These are phyloP conservation scores for Skeletonema potamos DNA, from an alignment of 108 stramenopile genomes.

Conservation along the genomic window DNA sequence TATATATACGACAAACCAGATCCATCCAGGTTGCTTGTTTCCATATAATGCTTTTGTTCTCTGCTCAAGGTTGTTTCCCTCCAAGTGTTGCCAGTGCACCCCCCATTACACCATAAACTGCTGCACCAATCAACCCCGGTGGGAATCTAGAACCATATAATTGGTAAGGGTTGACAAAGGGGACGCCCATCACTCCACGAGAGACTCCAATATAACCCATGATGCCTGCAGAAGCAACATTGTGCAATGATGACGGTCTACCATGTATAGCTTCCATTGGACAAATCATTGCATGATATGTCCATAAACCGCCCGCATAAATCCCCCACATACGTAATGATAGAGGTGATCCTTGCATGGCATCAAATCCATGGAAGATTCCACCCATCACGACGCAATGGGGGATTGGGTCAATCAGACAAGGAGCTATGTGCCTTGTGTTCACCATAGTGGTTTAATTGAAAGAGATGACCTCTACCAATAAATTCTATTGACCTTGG, in stretches of 20 bases:
- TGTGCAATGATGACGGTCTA: constrained; percentile 48
- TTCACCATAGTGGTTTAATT: background rate
- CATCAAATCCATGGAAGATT: constrained; percentile 32
- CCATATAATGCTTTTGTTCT: background rate
- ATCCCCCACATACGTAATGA: constrained; percentile 18
- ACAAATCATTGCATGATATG: constrained; percentile 60
- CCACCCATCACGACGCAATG: constrained; percentile 23
- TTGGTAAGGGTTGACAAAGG: constrained; percentile 47
- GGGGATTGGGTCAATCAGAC: constrained; percentile 25
- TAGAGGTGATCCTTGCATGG: constrained; percentile 2
- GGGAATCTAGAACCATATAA: constrained; percentile 20
- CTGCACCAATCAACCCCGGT: constrained; percentile 30
- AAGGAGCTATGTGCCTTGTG: constrained; percentile 13
- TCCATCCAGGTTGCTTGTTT: background rate
- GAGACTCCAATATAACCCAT: constrained; percentile 63
- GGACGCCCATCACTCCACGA: constrained; percentile 46
- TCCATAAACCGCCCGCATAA: constrained; percentile 46
- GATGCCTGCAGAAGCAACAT: constrained; percentile 43
- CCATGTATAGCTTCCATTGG: constrained; percentile 71
- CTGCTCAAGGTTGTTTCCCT: constrained; percentile 21
- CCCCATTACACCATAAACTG: constrained; percentile 42
- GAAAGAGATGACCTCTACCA: background rate
- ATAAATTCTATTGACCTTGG: background rate
- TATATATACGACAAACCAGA: background rate
- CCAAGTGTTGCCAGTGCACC: constrained; percentile 32